These are phyloP conservation scores for Diaporthe australafricana DNA, from an alignment of 2,329 filamentous ascomycete genomes.

Conservation along the genomic window DNA sequence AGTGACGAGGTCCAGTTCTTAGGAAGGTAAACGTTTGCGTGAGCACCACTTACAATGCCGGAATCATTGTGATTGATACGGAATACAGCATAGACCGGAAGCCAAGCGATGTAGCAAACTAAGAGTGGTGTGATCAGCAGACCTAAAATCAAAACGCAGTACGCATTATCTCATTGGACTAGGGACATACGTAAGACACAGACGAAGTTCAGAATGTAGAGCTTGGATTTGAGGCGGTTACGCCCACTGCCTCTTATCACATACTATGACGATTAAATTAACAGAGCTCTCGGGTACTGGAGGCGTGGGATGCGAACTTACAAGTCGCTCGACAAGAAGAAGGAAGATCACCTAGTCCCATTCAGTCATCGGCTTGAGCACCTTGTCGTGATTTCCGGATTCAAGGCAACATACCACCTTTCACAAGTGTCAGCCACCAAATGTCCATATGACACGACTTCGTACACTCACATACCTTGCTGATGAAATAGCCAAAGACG, in stretches of 20 bases:
- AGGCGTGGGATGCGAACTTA: background rate
- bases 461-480: background rate
- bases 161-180: background rate
- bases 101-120: background rate
- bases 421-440: background rate
- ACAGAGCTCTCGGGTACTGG: background rate
- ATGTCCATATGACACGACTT: background rate
- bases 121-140: background rate
- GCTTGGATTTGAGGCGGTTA: background rate
- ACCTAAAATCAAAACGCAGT: background rate
- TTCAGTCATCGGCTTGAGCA: background rate
- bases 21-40: background rate
- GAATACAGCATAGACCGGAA: background rate
- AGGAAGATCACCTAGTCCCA: background rate
- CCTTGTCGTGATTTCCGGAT: background rate
- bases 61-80: slow-evolving; percentile 8
- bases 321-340: slow-evolving; percentile 12
- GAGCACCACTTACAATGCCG: background rate
- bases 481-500: slow-evolving; percentile 12
- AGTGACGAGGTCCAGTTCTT: background rate
- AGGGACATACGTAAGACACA: background rate
- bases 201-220: background rate
- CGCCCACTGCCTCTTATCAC: background rate
- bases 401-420: background rate
- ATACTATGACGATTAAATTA: background rate